Evolutionary conservation across 2,329 filamentous ascomycete species (phyloP).

Genomic region (Trichophyton rubrum): DNA sequence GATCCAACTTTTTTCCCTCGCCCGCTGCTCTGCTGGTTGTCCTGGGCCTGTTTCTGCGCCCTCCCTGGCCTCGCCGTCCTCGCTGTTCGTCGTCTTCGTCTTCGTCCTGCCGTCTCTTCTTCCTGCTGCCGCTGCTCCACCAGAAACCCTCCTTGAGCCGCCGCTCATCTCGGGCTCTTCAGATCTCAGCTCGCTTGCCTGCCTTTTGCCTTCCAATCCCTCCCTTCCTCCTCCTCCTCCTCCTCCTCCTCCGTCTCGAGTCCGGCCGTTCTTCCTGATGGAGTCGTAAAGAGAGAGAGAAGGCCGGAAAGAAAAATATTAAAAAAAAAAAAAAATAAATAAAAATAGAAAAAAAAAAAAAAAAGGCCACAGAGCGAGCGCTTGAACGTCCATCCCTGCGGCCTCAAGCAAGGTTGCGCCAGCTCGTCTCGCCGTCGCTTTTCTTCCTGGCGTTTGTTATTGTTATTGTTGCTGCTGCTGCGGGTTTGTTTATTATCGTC

Average conservation of each 20-base stretch:
- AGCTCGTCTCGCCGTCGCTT: not conserved
- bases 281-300: not conserved
- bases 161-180: not conserved
- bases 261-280: not conserved
- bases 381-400: not conserved
- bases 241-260: not conserved
- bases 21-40: too few species aligned
- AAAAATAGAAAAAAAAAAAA: not conserved
- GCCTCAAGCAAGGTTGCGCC: not conserved
- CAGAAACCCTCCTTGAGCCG: conserved; percentile 1
- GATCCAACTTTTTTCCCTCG: not conserved
- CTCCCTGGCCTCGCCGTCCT: too few species aligned
- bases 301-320: too few species aligned
- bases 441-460: not conserved
- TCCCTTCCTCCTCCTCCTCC: not conserved
- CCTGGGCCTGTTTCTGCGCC: too few species aligned
- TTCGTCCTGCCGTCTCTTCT: not conserved
- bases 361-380: not conserved
- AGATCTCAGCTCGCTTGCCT: conserved; percentile 2
- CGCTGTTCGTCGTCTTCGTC: too few species aligned
- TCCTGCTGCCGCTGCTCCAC: not conserved
- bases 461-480: not conserved
- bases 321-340: too few species aligned
- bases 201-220: not conserved
- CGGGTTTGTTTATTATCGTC: not conserved